Conservation (phyloP, 495 filamentous ascomycete species). For the Neurospora sp. region DNA sequence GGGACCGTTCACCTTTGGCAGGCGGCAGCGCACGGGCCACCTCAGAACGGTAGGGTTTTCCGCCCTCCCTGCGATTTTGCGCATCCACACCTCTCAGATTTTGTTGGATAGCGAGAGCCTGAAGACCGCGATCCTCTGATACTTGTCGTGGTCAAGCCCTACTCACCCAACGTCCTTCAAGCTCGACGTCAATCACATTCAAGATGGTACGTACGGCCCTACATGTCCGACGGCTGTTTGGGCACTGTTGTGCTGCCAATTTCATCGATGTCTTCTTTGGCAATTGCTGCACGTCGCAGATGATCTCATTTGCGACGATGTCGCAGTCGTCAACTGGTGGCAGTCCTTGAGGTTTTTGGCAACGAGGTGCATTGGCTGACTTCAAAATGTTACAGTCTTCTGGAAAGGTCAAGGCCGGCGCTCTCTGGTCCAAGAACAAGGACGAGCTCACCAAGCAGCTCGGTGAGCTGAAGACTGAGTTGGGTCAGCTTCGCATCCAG, state of each 20-base stretch:
- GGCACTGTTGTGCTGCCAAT: background rate
- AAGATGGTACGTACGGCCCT: slow-evolving; percentile 19
- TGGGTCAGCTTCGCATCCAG: slow-evolving; percentile 86
- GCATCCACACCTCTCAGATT: slow-evolving; percentile 26
- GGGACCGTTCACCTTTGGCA: slow-evolving; percentile 5
- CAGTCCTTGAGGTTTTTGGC: background rate
- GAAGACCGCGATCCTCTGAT: slow-evolving; percentile 16
- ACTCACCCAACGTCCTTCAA: slow-evolving; percentile 22
- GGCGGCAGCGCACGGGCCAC: slow-evolving; percentile 12
- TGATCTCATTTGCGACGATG: background rate
- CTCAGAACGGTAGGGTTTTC: slow-evolving; percentile 22
- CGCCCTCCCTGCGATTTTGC: slow-evolving; percentile 24
- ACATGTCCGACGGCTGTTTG: background rate
- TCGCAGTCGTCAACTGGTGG: background rate
- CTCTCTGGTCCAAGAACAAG: slow-evolving; percentile 98
- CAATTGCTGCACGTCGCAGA: background rate
- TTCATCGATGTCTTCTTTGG: background rate
- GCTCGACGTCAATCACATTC: slow-evolving; percentile 20
- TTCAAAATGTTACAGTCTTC: slow-evolving; percentile 51
- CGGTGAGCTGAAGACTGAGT: slow-evolving; percentile 86
- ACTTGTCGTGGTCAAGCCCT: slow-evolving; percentile 22
- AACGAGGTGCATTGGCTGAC: slow-evolving; percentile 16
- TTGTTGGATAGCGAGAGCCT: slow-evolving; percentile 19
- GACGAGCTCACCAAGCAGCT: slow-evolving; percentile 87
- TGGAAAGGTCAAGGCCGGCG: slow-evolving; percentile 85